Base-by-base conservation (phyloP, 1,284 basidiomycete species). In the Cryptococcus neoformans region DNA sequence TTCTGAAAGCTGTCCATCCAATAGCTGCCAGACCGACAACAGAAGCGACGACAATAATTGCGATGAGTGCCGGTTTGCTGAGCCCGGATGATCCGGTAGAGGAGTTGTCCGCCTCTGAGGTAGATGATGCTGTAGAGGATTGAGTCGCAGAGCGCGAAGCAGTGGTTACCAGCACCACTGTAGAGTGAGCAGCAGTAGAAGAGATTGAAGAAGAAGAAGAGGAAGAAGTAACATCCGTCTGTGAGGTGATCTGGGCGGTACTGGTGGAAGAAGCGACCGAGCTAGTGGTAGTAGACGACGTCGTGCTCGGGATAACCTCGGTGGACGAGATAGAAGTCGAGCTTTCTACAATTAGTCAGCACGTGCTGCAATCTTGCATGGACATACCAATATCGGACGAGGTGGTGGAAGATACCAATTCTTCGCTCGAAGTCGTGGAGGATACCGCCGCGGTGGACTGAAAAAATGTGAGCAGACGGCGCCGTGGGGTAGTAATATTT, bases 1-100 rank as follows among this genome's bases (percentile, higher is more conserved):
- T 92, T 79, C 91, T 87, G 82, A 92, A 89, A 67, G 90, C 80
- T 40, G 90, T 92, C 88, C 88, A 93, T 62, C 87, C 81, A 62
- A 90, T 83, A 53, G 82, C 81, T 39, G 85, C 75, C 42, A 83
- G 85, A 62, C 85, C 90, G 46, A 91, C 71, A 46, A 82, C 84
- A 5, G 85, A 81, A 8, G 84, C 88, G 50, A 89, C 80, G 44
- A 85, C 84, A 63, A 90, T 86, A 65, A 93, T 80, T 49, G 85
- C 80, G 28, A 87, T 90, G 56, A 90, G 71, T 5, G 87, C 84
- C 21, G 81, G 81, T 65, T 81, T 82, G 48, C 82, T 76, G 52
- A 81, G 51, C 6, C 73, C 72, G 14, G 17, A 28, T 17, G 55
- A 54, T 3, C 28, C 4, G 12, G 53, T 57, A 21, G 55, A 57